Base-by-base conservation (phyloP, 176 grass and related monocot genomes). In the Triticum turgidum region DNA sequence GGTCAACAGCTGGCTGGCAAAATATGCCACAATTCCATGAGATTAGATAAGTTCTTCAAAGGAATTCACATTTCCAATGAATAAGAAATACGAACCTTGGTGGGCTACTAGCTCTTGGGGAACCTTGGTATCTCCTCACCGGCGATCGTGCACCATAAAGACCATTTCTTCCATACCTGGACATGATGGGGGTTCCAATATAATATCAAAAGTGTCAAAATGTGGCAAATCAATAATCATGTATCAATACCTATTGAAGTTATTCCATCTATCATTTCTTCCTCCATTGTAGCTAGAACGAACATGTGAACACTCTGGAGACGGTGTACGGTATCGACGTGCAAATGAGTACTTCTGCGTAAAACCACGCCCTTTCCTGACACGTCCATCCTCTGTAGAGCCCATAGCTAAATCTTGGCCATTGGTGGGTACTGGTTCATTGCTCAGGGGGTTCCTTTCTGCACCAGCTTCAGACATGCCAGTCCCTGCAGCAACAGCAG, bases 351-450 rank as follows among this genome's bases (percentile, higher is more conserved):
- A 95, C 68, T 93, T 45, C 11, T 91, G 81, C 10, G 89, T 95
- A 83, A 95, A 95, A 83, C 94, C 94, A 54, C 94, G 91, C 38
- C 94, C 94, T 82, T 95, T 95, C 81, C 94, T 89, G 86, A 95
- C 69, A 21, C 94, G 86, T 11, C 86, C 91, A 73, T 87, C 76
- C 22, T 77, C 88, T 41, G 89, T 83, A 86, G 66, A 42, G 7
- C 63, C 72, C 85, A 78, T 39, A 8, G 66, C 72, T 66, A 58
- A 61, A 93, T 82, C 79, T 81, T 80, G 84, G 33, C 76, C 81
- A 79, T 85, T 81, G 21, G 80, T 91, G 61, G 78, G 69, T 64
- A 79, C 65, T 84, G 90, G 83, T 76, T 91, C 83, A 77, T 86
- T 82, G 75, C 13, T 69, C 27, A 45, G 12, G 1, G 62, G 37